Evolutionary conservation across 352 stramenopile genomes (phyloP), one percentile per base, ranked within the genome.

Genomic region (Pythium aphanidermatum): DNA sequence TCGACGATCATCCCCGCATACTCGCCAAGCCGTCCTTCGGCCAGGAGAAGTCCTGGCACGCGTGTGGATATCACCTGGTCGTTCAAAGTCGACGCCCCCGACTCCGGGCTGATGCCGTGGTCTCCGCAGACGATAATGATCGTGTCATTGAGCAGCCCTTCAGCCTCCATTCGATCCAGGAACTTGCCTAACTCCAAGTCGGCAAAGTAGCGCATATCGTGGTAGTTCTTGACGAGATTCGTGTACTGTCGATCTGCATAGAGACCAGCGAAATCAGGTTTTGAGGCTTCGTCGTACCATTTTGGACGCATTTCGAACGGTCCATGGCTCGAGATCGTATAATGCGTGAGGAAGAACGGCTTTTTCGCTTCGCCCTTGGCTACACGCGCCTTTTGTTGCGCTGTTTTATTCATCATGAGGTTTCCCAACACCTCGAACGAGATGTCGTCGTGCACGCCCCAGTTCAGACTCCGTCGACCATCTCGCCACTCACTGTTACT

Each of bases 321-420:
- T 20, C 67, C 62, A 42, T 87, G 75, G 54, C 70, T 87, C 49
- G 75, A 87, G 52, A 87, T 87, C 19, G 74, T 87, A 36, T 83
- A 87, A 38, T 85, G 75, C 13, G 57, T 82, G 13, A 55, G 48
- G 47, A 87, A 87, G 56, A 63, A 86, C 24, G 71, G 74, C 10
- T 55, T 50, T 29, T 52, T 55, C 4, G 34, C 38, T 3, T 38
- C 14, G 19, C 61, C 41, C 21, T 50, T 51, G 35, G 70, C 70
- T n/a, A n/a, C n/a, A n/a, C n/a, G n/a, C n/a, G n/a, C n/a, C n/a
- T n/a, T n/a, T n/a, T n/a, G n/a, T n/a, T n/a, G n/a, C n/a, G n/a
- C n/a, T n/a, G n/a, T n/a, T n/a, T n/a, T n/a, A n/a, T n/a, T n/a
- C 31, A 74, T 63, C 35, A 83, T 47, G 31, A 83, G 46, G 33